These are phyloP conservation scores for Musa beccarii DNA, from an alignment of 176 grass and related monocot genomes.

Conservation along the genomic window DNA sequence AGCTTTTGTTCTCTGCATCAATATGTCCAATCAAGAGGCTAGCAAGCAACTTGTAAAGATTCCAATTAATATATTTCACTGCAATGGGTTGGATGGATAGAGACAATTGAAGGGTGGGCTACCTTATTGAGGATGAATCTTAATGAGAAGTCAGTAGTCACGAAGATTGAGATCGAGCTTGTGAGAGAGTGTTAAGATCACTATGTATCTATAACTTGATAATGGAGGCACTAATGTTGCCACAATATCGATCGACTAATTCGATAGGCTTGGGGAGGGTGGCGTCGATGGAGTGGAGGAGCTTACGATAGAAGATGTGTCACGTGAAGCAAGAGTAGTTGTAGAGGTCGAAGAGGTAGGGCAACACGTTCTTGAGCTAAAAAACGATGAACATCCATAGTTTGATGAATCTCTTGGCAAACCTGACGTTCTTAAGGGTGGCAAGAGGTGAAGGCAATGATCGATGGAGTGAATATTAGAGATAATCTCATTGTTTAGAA, in stretches of 20 bases:
- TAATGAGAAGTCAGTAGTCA: slow-evolving; percentile 73
- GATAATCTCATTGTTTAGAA: no score
- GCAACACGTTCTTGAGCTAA: slow-evolving; percentile 2
- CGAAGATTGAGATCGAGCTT: slow-evolving; percentile 87
- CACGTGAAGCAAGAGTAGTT: slow-evolving; percentile 10
- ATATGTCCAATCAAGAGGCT: slow-evolving; percentile 82
- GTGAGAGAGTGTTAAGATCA: slow-evolving; percentile 67
- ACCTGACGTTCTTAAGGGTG: neutral
- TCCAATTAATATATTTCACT: neutral
- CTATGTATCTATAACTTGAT: slow-evolving; percentile 43
- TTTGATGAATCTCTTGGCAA: slow-evolving; percentile 3
- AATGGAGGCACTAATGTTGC: neutral
- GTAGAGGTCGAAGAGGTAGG: slow-evolving; percentile 12
- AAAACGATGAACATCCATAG: slow-evolving; percentile 1
- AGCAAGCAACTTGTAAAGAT: slow-evolving; percentile 58
- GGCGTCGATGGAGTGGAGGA: slow-evolving; percentile 5
- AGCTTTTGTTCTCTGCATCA: slow-evolving; percentile 58
- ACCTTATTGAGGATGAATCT: slow-evolving; percentile 70
- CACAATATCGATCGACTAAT: neutral
- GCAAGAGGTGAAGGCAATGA: neutral
- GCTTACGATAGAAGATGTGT: slow-evolving; percentile 5
- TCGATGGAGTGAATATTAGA: no score
- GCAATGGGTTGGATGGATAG: neutral
- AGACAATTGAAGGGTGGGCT: slow-evolving; percentile 14
- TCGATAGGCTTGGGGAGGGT: neutral